These are phyloP conservation scores for Coemansia furcata DNA, from an alignment of 192 early-diverging fungal genomes.

Conservation along the genomic window DNA sequence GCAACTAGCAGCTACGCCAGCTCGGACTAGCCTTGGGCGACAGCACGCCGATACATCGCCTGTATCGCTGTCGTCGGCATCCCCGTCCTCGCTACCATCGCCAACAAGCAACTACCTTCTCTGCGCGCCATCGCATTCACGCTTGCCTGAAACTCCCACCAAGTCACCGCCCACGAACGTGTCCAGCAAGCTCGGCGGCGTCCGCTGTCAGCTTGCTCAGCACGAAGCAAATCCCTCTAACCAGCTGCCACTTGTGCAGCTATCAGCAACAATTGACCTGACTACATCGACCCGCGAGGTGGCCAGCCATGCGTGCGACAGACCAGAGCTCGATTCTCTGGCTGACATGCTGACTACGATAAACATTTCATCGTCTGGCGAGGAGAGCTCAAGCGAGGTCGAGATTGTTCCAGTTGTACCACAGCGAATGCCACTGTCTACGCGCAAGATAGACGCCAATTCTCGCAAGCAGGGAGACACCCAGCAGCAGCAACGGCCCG, in stretches of 20 bases:
- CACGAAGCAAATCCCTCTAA: not conserved
- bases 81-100: slow-evolving; percentile 19
- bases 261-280: slow-evolving; percentile 22
- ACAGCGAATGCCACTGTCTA: not conserved
- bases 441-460: not conserved
- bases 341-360: slow-evolving; percentile 15
- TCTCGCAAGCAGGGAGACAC: not conserved
- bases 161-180: not conserved
- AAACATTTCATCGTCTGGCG: slow-evolving; percentile 30
- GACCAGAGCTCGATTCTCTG: slow-evolving; percentile 12
- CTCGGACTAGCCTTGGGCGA: not conserved
- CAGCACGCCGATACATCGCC: not conserved
- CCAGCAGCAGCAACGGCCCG: not conserved
- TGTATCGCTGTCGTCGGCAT: slow-evolving; percentile 7
- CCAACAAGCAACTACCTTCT: slow-evolving; percentile 3
- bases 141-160: slow-evolving; percentile 19
- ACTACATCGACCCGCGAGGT: slow-evolving; percentile 6
- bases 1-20: not conserved
- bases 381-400: slow-evolving; percentile 20
- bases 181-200: not conserved
- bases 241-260: not conserved
- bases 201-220: not conserved
- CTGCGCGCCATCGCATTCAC: not conserved
- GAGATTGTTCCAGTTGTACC: not conserved
- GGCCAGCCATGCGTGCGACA: not conserved